phyloP scores from a whole-genome alignment of 2,329 filamentous ascomycete genomes.

The Penicillium rolfsii region DNA sequence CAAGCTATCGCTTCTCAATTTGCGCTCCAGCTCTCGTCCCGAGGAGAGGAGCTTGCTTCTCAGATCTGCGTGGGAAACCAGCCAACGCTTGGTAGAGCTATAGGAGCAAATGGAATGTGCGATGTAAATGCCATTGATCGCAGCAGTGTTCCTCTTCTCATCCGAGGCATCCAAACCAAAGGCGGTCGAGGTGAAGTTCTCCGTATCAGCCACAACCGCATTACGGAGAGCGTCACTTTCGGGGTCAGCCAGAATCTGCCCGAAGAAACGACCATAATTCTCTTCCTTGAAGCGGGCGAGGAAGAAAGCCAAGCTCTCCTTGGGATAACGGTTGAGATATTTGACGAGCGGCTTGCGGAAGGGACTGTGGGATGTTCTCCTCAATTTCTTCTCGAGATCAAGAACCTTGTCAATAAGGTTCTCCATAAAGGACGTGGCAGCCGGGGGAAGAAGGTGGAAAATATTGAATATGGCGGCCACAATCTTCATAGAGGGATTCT shows the following conservation, averaged over 20 bases:
- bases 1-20: conserved; percentile 70
- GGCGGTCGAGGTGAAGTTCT: conserved; percentile 68
- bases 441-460: conserved; percentile 90
- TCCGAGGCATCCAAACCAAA: conserved; percentile 63
- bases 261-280: conserved; percentile 86
- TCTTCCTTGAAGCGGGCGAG: conserved; percentile 79
- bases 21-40: conserved; percentile 77
- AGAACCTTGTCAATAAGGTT: conserved; percentile 88
- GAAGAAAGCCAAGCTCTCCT: conserved; percentile 82
- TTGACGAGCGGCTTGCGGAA: conserved; percentile 89
- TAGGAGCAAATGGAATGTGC: conserved; percentile 76
- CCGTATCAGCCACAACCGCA: conserved; percentile 72
- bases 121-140: conserved; percentile 86
- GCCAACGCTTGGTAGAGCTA: conserved; percentile 67
- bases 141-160: conserved; percentile 72
- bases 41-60: conserved; percentile 64
- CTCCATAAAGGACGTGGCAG: conserved; percentile 88
- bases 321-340: conserved; percentile 90
- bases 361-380: conserved; percentile 85
- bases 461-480: conserved; percentile 95
- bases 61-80: conserved; percentile 58
- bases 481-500: conserved; percentile 89
- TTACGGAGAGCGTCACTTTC: conserved; percentile 76
- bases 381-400: conserved; percentile 79
- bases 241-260: conserved; percentile 77